phyloP scores from a whole-genome alignment of 177 flowering plant species.

The Vitis hybrid region DNA sequence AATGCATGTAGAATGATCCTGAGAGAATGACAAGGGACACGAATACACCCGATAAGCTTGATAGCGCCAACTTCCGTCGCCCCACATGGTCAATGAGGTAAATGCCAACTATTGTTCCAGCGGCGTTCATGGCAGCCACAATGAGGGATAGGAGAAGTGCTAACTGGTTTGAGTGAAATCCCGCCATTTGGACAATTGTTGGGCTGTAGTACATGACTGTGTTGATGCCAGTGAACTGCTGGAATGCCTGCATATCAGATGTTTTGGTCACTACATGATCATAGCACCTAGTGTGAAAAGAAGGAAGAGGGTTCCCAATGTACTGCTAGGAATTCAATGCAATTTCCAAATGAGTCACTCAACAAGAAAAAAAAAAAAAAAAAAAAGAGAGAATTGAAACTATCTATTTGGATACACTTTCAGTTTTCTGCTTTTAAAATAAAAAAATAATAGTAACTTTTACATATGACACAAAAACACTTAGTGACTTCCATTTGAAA shows the following conservation, averaged over 20 bases:
- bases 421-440: too few species aligned
- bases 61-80: conserved; percentile 63
- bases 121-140: conserved; percentile 82
- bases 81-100: conserved; percentile 82
- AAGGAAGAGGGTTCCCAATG: too few species aligned
- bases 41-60: conserved; percentile 72
- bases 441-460: too few species aligned
- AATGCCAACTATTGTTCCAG: conserved; percentile 79
- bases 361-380: too few species aligned
- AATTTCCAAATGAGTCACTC: too few species aligned
- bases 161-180: conserved; percentile 73
- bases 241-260: conserved; percentile 73
- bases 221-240: conserved; percentile 94
- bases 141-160: conserved; percentile 85
- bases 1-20: conserved; percentile 54
- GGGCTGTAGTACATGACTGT: conserved; percentile 99
- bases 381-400: too few species aligned
- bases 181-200: conserved; percentile 97
- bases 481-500: too few species aligned
- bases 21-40: conserved; percentile 67
- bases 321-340: too few species aligned
- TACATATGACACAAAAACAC: too few species aligned
- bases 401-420: too few species aligned
- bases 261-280: background rate
- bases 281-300: background rate